Conservation (phyloP, 352 stramenopile genomes). For the Hyaloperonospora brassicae region DNA sequence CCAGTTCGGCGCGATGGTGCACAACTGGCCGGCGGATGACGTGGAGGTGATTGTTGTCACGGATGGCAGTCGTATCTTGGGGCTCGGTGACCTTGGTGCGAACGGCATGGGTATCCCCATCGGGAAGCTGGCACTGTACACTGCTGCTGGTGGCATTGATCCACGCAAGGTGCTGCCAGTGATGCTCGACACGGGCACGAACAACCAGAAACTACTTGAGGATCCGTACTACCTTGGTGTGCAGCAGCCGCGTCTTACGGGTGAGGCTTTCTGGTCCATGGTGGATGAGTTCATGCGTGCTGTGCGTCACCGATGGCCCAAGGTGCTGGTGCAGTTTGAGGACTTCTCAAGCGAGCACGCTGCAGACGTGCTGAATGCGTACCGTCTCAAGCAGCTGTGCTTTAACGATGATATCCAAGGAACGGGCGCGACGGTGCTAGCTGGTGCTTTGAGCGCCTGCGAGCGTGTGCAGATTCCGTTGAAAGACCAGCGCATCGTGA, state of each 20-base stretch:
- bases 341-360: conserved; percentile 91
- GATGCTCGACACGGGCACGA: conserved; percentile 93
- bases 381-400: conserved; percentile 90
- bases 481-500: conserved; percentile 92
- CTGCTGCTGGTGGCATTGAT: conserved; percentile 90
- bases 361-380: conserved; percentile 90
- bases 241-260: conserved; percentile 83
- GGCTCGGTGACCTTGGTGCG: conserved; percentile 92
- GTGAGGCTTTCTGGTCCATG: conserved; percentile 91
- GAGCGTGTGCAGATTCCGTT: conserved; percentile 67
- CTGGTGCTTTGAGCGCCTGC: conserved; percentile 78
- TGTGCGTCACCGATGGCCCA: conserved; percentile 84
- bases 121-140: conserved; percentile 94
- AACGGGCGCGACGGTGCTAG: conserved; percentile 91
- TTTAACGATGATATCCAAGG: conserved; percentile 98
- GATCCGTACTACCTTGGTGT: conserved; percentile 95
- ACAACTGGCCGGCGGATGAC: conserved; percentile 95
- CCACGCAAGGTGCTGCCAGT: conserved; percentile 91
- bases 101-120: conserved; percentile 98
- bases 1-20: conserved; percentile 85
- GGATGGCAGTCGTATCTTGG: conserved; percentile 94
- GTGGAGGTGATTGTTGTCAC: conserved; percentile 97
- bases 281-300: conserved; percentile 91
- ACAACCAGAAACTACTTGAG: conserved; percentile 90
- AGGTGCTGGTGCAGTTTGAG: conserved; percentile 94